Base-by-base conservation (phyloP, 148 eudicot genomes). In the Vaccinium corymbosum region DNA sequence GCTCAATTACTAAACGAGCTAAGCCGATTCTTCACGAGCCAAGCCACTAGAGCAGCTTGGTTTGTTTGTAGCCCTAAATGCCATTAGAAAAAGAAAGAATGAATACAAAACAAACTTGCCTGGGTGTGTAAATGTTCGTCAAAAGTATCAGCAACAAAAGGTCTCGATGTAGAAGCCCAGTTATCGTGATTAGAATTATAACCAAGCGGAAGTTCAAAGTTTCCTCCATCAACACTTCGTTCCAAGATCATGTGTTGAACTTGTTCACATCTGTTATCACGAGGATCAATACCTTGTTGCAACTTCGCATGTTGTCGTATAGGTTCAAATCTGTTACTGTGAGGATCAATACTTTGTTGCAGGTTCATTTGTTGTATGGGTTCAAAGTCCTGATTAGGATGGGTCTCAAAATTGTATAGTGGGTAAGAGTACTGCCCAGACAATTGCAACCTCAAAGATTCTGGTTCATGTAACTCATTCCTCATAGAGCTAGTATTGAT, bases 221-320 rank as follows among this genome's bases (percentile, higher is more conserved):
- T 86, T 16, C 61, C 70, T 70, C 78, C 82, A 46, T 77, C 32
- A 12, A 61, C 17, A 82, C 27, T 86, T 82, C n/a, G 85, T 75
- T 82, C 79, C 50, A 62, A 52, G 15, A 49, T 82, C 70, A 27
- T 29, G 50, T 32, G 20, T 71, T 82, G 57, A 48, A 25, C 51
- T 66, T 76, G 85, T 78, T 68, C 64, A 51, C 48, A 55, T 20
- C 52, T 64, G 20, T 50, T 32, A 20, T 62, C 62, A 35, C 25
- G 29, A 15, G 27, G 72, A 32, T 82, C 27, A 11, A 61, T 42
- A 82, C 13, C 78, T 82, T 70, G 82, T 52, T 70, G 82, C 78
- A 80, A 19, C n/a, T 72, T 82, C 55, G 52, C 13, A 42, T 42
- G 46, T 49, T 32, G 29, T 70, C 70, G 57, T 27, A 38, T 32